A percentile compares a stretch with the other conserved stretches of the same genome.
Evolutionary conservation across 1,139 yeast genomes (phyloP).

Genomic region (Saccharomycopsis hybrid): DNA sequence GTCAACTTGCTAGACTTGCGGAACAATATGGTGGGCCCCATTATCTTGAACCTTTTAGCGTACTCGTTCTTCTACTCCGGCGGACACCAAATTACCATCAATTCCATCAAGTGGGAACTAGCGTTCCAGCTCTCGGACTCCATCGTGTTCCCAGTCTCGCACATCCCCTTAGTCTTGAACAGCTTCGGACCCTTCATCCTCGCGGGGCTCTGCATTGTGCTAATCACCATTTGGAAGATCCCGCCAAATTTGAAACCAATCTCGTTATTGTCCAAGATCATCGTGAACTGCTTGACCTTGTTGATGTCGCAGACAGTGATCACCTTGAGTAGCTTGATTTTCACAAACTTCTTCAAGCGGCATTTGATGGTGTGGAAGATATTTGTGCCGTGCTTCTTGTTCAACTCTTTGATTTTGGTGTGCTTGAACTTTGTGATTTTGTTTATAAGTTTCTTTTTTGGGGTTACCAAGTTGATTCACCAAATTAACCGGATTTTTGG

Average conservation of each 20-base stretch:
- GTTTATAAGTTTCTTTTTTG: slow-evolving; percentile 57
- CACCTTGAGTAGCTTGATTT: slow-evolving; percentile 66
- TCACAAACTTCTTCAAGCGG: slow-evolving; percentile 82
- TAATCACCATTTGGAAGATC: slow-evolving; percentile 80
- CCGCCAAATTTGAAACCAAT: slow-evolving; percentile 53
- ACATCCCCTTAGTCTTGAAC: slow-evolving; percentile 69
- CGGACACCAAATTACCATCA: slow-evolving; percentile 95
- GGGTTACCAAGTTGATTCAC: slow-evolving; percentile 55
- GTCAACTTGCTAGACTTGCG: slow-evolving; percentile 59
- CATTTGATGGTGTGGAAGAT: slow-evolving; percentile 99
- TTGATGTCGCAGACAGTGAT: slow-evolving; percentile 66
- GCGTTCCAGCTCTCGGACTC: slow-evolving; percentile 77
- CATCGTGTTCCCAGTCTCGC: slow-evolving; percentile 79
- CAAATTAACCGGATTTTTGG: slow-evolving; percentile 61
- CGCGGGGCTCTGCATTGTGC: slow-evolving; percentile 59
- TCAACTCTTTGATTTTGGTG: slow-evolving; percentile 68
- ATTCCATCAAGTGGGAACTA: slow-evolving; percentile 92
- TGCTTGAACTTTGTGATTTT: slow-evolving; percentile 57
- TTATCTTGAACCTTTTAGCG: slow-evolving; percentile 67
- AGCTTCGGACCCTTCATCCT: slow-evolving; percentile 83
- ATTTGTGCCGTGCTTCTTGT: slow-evolving; percentile 93
- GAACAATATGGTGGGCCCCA: slow-evolving; percentile 63
- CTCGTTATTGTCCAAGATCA: slow-evolving; percentile 59
- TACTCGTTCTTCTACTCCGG: slow-evolving; percentile 83
- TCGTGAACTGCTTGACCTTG: slow-evolving; percentile 64